phyloP scores from a whole-genome alignment of 192 early-diverging fungal species.

The Umbelopsis vinacea region DNA sequence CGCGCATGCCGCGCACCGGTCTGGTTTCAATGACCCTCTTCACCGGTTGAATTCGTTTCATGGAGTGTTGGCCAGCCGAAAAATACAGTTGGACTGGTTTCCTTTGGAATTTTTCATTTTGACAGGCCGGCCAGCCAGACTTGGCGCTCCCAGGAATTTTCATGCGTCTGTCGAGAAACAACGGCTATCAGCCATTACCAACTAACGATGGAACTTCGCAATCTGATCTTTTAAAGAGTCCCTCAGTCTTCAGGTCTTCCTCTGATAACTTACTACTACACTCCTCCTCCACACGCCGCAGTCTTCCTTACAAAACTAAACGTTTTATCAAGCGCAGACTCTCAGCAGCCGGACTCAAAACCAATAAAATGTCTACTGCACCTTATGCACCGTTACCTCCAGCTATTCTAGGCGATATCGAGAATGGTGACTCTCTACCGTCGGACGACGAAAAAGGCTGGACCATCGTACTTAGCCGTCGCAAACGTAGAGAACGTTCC shows the following conservation, averaged over 20 bases:
- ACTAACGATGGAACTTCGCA: background rate
- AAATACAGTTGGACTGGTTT: background rate
- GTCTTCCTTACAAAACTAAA: conserved; percentile 10
- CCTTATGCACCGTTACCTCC: conserved; percentile 27
- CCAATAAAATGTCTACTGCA: conserved; percentile 13
- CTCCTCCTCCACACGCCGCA: background rate
- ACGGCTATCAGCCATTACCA: conserved; percentile 19
- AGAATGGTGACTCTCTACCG: conserved; percentile 23
- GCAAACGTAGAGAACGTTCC: background rate
- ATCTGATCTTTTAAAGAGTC: background rate
- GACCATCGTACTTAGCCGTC: conserved; percentile 34
- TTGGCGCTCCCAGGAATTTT: background rate
- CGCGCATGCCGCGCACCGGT: conserved; percentile 66
- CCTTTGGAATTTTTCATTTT: conserved; percentile 11
- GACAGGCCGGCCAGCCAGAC: background rate
- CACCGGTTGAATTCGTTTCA: background rate
- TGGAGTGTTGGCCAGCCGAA: background rate
- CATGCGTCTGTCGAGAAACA: conserved; percentile 17
- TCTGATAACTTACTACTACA: conserved; percentile 9
- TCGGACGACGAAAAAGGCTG: conserved; percentile 32
- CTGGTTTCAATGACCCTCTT: conserved; percentile 35
- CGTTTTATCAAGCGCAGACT: conserved; percentile 17
- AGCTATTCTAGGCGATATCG: conserved; percentile 35
- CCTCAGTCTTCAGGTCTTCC: background rate
- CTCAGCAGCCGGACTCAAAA: conserved; percentile 19